Base-by-base conservation (phyloP, 768 basidiomycete species). In the Collybia nuda region DNA sequence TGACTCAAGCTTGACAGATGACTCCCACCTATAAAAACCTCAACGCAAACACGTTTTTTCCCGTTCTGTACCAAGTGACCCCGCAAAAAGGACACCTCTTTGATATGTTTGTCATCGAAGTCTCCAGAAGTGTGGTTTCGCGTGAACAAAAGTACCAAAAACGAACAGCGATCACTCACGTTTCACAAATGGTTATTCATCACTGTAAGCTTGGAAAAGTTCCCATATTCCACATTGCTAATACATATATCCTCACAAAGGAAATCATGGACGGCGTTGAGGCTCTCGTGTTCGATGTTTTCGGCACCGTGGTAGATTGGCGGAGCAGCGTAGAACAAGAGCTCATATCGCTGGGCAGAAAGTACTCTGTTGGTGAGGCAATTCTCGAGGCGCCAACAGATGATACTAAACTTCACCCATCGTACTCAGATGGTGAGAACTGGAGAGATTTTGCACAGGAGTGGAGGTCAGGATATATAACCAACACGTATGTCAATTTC, bases 391-490 rank as follows among this genome's bases (percentile, higher is more conserved):
- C 3, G 12, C 32, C 32, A 32, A 11, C 7, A 32, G 9, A 2
- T 18, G 2, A 50, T 29, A 32, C 12, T 43, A 18, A 6, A 19
- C 15, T 15, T 29, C 6, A 0, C 15, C 15, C 11, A n/a, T 50
- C 40, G 3, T 21, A 36, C 1, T 14, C 42, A 59, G 65, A 61
- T 15, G 51, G 45, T 18, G 56, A 56, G 47, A 67, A 79, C 55
- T 81, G 79, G 79, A 48, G 48, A 0, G 70, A 65, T 12, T 84
- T 87, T 56, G 77, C 82, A 0, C 59, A 70, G 37, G 77, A 81
- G 54, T 87, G 85, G 84, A 70, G 85, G 44, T 60, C 57, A 2
- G 78, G 76, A 0, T 87, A 86, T 56, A 49, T 73, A 22, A 51
- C 58, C 19, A 71, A 65, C 28, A 80, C 79, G 81, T 81, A 44